Percentiles rank a stretch among this genome's conserved stretches.
These are phyloP conservation scores for Begonia loranthoides DNA, from an alignment of 306 rosid genomes.

Conservation along the genomic window DNA sequence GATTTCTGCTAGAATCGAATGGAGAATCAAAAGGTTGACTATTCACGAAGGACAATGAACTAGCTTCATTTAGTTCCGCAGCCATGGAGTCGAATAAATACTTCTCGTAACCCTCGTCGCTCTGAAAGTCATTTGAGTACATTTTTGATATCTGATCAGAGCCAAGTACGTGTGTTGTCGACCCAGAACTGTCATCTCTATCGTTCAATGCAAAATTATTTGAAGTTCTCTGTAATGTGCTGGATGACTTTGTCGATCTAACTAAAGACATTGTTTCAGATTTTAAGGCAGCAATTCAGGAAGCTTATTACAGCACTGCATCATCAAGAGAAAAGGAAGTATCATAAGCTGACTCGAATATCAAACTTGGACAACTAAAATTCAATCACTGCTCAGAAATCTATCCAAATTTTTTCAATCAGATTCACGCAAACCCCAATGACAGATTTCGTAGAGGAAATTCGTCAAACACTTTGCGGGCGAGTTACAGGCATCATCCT, in stretches of 20 bases:
- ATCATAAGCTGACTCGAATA: no score
- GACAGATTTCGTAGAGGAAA: no score
- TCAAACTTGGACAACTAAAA: no score
- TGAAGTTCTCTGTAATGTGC: constrained; percentile 28
- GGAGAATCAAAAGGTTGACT: constrained; percentile 22
- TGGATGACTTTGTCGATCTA: constrained; percentile 42
- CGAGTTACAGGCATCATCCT: no score
- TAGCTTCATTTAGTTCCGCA: constrained; percentile 24
- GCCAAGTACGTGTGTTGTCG: constrained; percentile 37
- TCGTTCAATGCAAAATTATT: constrained; percentile 35
- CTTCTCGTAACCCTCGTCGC: constrained; percentile 65
- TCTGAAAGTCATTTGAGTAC: constrained; percentile 39
- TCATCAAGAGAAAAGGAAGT: no score
- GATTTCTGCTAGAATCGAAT: constrained; percentile 22
- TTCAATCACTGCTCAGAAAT: no score
- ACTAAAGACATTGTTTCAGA: constrained; percentile 49
- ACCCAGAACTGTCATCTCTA: constrained; percentile 33
- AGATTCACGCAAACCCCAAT: no score
- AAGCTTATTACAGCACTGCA: no score
- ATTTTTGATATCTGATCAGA: constrained; percentile 35
- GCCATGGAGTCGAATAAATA: constrained; percentile 58
- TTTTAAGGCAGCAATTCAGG: not conserved
- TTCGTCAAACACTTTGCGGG: no score
- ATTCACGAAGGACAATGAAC: constrained; percentile 3
- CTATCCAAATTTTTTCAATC: no score